A percentile compares a stretch with the other conserved stretches of the same genome.
Evolutionary conservation across 768 basidiomycete species (phyloP).

Genomic region (Podaxis sp.): DNA sequence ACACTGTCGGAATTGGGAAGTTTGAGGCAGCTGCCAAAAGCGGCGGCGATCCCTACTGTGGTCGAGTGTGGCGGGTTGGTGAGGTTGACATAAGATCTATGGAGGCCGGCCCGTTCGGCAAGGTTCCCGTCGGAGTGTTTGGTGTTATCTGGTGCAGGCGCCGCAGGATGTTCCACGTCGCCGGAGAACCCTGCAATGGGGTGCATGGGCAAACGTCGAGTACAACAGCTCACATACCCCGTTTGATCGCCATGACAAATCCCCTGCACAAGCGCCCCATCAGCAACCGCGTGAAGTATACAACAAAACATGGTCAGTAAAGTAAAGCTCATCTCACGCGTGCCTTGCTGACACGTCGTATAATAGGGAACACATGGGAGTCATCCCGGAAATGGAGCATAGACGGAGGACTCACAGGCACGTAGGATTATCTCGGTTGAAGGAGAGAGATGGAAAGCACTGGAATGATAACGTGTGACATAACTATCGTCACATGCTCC

Average conservation of each 20-base stretch:
- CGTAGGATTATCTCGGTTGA: not conserved
- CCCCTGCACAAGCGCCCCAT: not conserved
- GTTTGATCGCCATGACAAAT: not conserved
- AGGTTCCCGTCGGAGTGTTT: not conserved
- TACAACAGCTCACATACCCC: not conserved
- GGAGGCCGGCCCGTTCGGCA: not conserved
- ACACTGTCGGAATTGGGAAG: too few species aligned
- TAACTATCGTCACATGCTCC: conserved; percentile 2
- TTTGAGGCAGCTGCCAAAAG: too few species aligned
- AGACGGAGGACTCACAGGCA: conserved; percentile 24
- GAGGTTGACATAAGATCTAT: not conserved
- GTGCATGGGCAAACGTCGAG: not conserved
- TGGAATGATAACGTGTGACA: conserved; percentile 53
- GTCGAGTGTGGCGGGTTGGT: too few species aligned
- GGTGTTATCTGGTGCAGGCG: too few species aligned
- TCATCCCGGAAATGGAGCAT: conserved; percentile 37
- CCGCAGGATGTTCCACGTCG: not conserved
- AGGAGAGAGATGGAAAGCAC: conserved; percentile 37
- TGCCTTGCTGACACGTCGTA: conserved; percentile 36
- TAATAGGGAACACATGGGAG: conserved; percentile 60
- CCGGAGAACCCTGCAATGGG: conserved; percentile 12
- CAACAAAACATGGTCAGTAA: conserved; percentile 33
- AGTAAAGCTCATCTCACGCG: conserved; percentile 40
- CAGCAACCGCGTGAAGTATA: not conserved
- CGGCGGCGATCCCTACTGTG: too few species aligned